Evolutionary conservation across 106 monocot genomes (phyloP).

Genomic region (Vanilla planifolia): DNA sequence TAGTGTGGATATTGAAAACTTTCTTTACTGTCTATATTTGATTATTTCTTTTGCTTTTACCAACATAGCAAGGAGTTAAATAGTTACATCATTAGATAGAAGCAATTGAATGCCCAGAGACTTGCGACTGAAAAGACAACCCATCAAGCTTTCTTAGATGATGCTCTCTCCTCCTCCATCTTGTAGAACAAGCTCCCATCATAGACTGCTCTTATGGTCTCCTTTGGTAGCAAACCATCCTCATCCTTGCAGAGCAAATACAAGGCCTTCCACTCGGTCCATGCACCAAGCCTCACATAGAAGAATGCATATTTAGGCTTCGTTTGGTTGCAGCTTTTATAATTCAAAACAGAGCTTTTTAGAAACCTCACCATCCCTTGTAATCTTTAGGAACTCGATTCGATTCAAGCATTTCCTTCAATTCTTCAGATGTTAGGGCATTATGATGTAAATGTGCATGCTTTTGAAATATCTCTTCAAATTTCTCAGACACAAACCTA

Average conservation of each 20-base stretch:
- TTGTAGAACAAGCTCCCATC: constrained; percentile 70
- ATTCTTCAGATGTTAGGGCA: constrained; percentile 53
- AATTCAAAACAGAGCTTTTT: not conserved
- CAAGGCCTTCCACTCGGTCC: constrained; percentile 61
- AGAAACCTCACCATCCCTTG: constrained; percentile 43
- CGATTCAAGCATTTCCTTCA: constrained; percentile 44
- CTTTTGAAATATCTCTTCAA: constrained; percentile 50
- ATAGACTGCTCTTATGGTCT: constrained; percentile 50
- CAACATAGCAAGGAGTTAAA: no score
- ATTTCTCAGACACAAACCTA: constrained; percentile 72
- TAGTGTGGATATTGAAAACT: no score
- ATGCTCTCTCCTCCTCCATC: constrained; percentile 47
- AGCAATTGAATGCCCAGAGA: no score
- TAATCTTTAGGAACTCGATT: constrained; percentile 54
- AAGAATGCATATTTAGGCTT: no score
- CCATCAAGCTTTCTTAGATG: constrained; percentile 27
- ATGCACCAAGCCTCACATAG: constrained; percentile 33
- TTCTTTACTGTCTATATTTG: no score
- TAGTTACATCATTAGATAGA: no score
- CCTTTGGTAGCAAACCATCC: constrained; percentile 67
- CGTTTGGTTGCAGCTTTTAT: no score
- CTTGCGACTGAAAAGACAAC: no score
- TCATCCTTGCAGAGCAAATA: constrained; percentile 65
- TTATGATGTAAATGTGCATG: constrained; percentile 51
- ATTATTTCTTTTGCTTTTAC: no score